Conservation (phyloP, 2,329 filamentous ascomycete species). For the Verticillium longisporum region DNA sequence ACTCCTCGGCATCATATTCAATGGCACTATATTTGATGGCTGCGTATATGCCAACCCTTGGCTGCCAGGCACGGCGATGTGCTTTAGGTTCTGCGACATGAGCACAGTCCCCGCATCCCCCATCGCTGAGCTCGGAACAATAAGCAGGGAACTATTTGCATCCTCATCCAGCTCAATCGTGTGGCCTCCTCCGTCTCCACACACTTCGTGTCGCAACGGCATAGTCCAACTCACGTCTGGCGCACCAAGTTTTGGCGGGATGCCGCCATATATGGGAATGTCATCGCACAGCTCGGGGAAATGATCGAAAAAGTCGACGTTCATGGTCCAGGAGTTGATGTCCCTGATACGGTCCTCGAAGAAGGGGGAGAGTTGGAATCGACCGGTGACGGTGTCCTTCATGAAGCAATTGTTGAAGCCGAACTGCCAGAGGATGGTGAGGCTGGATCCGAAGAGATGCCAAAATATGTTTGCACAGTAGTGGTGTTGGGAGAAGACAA, state of each 20-base stretch:
- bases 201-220: neutral
- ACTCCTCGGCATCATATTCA: neutral
- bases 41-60: neutral
- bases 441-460: constrained; percentile 13
- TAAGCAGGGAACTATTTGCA: too few relatives aligned
- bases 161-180: too few relatives aligned
- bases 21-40: neutral
- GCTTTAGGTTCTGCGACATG: neutral
- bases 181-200: neutral
- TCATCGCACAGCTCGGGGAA: constrained; percentile 16
- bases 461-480: constrained; percentile 19
- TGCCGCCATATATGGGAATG: constrained; percentile 3
- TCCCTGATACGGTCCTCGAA: constrained; percentile 19
- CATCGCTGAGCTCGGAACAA: too few relatives aligned
- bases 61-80: neutral
- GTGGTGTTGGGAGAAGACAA: constrained; percentile 19
- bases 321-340: constrained; percentile 21
- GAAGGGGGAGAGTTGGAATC: constrained; percentile 9
- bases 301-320: constrained; percentile 15
- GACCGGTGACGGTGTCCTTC: constrained; percentile 15
- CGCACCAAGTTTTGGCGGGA: neutral
- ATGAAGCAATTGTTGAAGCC: constrained; percentile 17
- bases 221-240: neutral
- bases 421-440: constrained; percentile 18
- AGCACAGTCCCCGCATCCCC: neutral